Conservation (phyloP, 2,329 filamentous ascomycete genomes). For the Neofusicoccum sp. region DNA sequence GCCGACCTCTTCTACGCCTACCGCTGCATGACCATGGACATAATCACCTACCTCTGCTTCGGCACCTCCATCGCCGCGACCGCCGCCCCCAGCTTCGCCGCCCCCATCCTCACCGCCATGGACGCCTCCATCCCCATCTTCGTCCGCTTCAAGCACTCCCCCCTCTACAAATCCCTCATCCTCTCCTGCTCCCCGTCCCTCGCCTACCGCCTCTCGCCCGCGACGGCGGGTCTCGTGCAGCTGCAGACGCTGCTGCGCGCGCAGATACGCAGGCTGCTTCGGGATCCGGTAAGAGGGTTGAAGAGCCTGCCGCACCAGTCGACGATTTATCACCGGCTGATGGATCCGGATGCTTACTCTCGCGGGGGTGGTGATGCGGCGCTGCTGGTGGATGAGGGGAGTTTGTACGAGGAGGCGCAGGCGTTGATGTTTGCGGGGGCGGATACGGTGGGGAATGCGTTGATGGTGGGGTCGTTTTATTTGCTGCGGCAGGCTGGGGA, state of each 20-base stretch:
- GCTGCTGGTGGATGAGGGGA: conserved; percentile 33
- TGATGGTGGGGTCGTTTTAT: conserved; percentile 47
- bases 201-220: conserved; percentile 40
- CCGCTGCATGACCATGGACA: conserved; percentile 32
- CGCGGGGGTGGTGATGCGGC: conserved; percentile 26
- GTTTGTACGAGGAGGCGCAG: conserved; percentile 49
- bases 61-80: conserved; percentile 44
- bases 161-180: conserved; percentile 40
- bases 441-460: conserved; percentile 48
- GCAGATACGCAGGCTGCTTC: conserved; percentile 37
- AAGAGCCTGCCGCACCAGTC: conserved; percentile 37
- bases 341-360: conserved; percentile 38
- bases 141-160: conserved; percentile 45
- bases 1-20: conserved; percentile 33
- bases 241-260: conserved; percentile 38
- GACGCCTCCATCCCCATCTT: conserved; percentile 40
- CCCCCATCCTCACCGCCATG: conserved; percentile 48
- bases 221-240: conserved; percentile 42
- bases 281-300: conserved; percentile 33
- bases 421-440: conserved; percentile 51
- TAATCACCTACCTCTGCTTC: conserved; percentile 44
- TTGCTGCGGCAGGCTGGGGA: conserved; percentile 40
- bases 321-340: conserved; percentile 42
- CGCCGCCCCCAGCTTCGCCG: conserved; percentile 42
- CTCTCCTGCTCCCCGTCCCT: conserved; percentile 40